These are phyloP conservation scores for Betula pendula DNA, from an alignment of 306 rosid genomes.

Conservation along the genomic window DNA sequence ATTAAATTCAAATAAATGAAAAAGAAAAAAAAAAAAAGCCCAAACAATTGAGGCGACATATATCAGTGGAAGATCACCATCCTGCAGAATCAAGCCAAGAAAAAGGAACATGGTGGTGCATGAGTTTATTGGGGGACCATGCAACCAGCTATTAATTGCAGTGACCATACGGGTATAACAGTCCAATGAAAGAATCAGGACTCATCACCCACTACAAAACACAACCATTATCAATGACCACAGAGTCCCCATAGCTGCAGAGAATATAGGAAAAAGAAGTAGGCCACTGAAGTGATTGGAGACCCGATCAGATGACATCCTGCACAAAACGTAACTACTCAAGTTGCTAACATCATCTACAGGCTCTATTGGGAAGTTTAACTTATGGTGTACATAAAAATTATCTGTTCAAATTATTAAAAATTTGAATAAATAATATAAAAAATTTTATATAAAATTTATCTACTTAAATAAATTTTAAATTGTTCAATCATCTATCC, in stretches of 20 bases:
- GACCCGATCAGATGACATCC: not conserved
- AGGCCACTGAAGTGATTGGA: not conserved
- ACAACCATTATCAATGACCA: not conserved
- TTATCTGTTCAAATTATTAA: too few species aligned
- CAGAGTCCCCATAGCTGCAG: not conserved
- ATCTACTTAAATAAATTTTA: too few species aligned
- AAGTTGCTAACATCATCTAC: not conserved
- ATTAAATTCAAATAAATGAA: too few species aligned
- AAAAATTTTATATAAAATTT: too few species aligned
- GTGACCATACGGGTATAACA: slow-evolving; percentile 24
- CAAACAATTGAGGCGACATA: too few species aligned
- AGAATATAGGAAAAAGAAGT: not conserved
- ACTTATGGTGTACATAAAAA: too few species aligned
- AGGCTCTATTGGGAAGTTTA: too few species aligned
- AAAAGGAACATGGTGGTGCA: not conserved
- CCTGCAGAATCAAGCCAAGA: not conserved
- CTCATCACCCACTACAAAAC: not conserved
- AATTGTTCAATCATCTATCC: too few species aligned
- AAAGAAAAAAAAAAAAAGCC: not conserved
- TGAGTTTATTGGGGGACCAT: not conserved
- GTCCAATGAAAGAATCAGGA: not conserved
- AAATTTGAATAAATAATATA: too few species aligned
- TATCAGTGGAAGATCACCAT: too few species aligned
- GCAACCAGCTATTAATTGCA: not conserved
- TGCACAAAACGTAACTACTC: not conserved